Evolutionary conservation across 148 eudicot genomes (phyloP), one percentile per base, ranked within the genome.

Genomic region (Camellia sinensis): DNA sequence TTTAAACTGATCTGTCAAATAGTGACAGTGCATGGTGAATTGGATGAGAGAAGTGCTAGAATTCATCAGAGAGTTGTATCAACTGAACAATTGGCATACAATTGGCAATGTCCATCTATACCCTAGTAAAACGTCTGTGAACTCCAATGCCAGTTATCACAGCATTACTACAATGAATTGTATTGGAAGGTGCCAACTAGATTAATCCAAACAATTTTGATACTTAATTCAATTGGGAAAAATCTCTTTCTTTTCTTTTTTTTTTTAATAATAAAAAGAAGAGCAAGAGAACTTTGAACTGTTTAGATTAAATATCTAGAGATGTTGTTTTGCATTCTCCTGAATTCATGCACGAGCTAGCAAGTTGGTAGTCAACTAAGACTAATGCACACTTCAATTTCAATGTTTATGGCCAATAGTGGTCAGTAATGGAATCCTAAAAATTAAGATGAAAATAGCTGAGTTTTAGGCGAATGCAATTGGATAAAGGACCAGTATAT

Each of bases 261-360:
- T 3, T 17, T 4, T 61, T 29, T 29, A 29, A 29, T 29, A 29
- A 29, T 29, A 29, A 29, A 29, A 29, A 29, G 37, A 29, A 29
- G 37, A 29, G 37, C 37, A 29, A 29, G 37, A 29, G 37, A 29
- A 29, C 37, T 29, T 29, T 29, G 37, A 29, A 29, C 37, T 29
- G 37, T 29, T 29, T 29, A 29, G 37, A 29, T 48, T 17, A 9
- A 43, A n/a, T 10, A 50, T 71, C 15, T 19, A 15, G 59, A 46
- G 74, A 8, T 22, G 11, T 52, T 9, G 5, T 17, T 71, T 19
- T 71, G 21, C 59, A n/a, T 71, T 13, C 29, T 71, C 41, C 56
- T 71, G 74, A 71, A 50, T 15, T 11, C 59, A 50, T 71, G 74
- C 59, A 48, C 9, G 59, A n/a, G 59, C 59, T 71, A 7, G 56